Evolutionary conservation across 345 rosid species (phyloP).

Genomic region (Camelina hispida): DNA sequence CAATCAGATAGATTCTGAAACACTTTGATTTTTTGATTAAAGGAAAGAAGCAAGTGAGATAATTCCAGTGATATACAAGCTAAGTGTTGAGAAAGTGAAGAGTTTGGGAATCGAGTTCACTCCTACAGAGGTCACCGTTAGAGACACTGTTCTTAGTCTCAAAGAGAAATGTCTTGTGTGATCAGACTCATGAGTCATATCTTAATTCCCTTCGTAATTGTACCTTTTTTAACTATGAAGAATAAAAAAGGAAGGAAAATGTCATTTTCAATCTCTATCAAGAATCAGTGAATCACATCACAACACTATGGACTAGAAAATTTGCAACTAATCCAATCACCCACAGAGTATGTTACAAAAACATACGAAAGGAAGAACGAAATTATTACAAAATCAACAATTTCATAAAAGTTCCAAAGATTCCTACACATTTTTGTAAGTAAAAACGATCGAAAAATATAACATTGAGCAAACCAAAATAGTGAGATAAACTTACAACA

Average conservation of each 20-base stretch:
- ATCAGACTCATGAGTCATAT: not conserved
- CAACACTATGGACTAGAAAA: not conserved
- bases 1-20: not conserved
- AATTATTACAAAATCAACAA: slow-evolving; percentile 11
- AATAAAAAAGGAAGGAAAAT: not conserved
- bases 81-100: slow-evolving; percentile 36
- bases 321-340: not conserved
- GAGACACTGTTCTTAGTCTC: slow-evolving; percentile 62
- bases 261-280: not conserved
- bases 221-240: not conserved
- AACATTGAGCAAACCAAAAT: not conserved
- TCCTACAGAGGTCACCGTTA: slow-evolving; percentile 52
- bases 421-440: slow-evolving; percentile 24
- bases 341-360: not conserved
- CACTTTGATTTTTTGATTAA: not conserved
- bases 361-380: not conserved
- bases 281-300: not conserved
- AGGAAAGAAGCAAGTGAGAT: slow-evolving; percentile 16
- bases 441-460: not conserved
- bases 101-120: slow-evolving; percentile 50
- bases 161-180: slow-evolving; percentile 39
- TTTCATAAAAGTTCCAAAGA: slow-evolving; percentile 16
- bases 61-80: slow-evolving; percentile 16
- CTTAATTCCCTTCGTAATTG: not conserved
- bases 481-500: slow-evolving; percentile 15